Conservation (phyloP, 352 stramenopile species). For the Phytophthora meadii region DNA sequence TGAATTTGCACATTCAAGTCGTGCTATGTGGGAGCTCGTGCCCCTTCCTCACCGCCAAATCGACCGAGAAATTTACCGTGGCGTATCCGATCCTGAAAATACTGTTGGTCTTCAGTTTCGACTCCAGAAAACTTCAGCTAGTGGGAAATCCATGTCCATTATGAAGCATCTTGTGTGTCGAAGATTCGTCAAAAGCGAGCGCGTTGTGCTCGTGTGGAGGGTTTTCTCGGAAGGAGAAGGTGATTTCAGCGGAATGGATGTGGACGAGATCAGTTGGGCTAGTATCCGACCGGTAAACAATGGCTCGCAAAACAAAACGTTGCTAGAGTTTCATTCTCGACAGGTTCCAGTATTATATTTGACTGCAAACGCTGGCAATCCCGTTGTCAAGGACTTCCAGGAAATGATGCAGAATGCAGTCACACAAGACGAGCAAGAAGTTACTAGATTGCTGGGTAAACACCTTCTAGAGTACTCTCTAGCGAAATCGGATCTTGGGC, state of each 20-base stretch:
- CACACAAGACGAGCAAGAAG: background rate
- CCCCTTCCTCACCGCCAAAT: constrained; percentile 8
- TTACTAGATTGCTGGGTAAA: background rate
- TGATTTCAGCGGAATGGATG: constrained; percentile 36
- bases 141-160: constrained; percentile 11
- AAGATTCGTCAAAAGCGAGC: constrained; percentile 41
- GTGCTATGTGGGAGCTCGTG: constrained; percentile 14
- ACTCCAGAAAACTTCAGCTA: constrained; percentile 8
- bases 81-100: constrained; percentile 27
- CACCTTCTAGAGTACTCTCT: background rate
- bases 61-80: constrained; percentile 18
- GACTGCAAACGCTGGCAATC: background rate
- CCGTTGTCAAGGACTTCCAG: background rate
- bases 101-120: constrained; percentile 43
- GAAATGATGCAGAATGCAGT: background rate
- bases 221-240: constrained; percentile 39
- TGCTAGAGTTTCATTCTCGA: constrained; percentile 1
- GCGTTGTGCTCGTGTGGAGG: constrained; percentile 57
- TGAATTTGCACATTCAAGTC: no score
- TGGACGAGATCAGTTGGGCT: background rate
- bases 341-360: background rate
- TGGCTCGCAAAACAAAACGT: background rate
- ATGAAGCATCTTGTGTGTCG: constrained; percentile 23
- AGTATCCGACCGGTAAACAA: background rate
- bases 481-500: no score